Evolutionary conservation across 257 asterid genomes (phyloP), one percentile per base, ranked within the genome.

Genomic region (Galeopsis tetrahit): DNA sequence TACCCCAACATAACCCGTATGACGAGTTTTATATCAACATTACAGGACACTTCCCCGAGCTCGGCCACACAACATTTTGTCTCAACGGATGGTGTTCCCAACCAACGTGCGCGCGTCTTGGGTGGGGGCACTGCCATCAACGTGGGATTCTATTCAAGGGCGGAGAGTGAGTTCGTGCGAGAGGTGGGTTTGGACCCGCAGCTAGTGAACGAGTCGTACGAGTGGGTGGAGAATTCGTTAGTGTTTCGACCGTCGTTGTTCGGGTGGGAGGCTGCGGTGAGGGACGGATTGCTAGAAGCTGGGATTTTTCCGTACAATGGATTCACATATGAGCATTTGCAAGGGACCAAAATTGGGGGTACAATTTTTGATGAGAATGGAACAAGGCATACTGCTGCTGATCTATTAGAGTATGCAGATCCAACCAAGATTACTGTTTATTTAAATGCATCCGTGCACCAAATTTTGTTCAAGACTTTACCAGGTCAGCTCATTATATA

Each of bases 201-300:
- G 28, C 28, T 21, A 21, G 28, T 21, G 28, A 21, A 21, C 80
- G 83, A 83, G 62, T 87, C 98, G 13, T 92, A 85, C 52, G 82
- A 79, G 53, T 92, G 97, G 98, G 96, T 77, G 11, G 98, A 92
- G 77, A 58, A 63, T 52, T 88, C 82, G 81, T 88, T 90, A 74
- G 98, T 72, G 39, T 88, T 88, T 61, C n/a, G 39, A 71, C 97
- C 98, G 21, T 36, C 36, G 21, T 71, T 86, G 70, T 3, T 2
- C 74, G 70, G 44, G 72, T 93, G 97, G 97, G 97, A 93, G 62
- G 74, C 89, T 51, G 28, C 28, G 28, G 1, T 21, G 28, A 21
- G 28, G 28, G 28, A 21, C 28, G 28, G 28, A 21, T 21, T 93
- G 73, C 52, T 90, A 2, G 93, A 82, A 5, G 92, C 82, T 2